A percentile compares a stretch with the other conserved stretches of the same genome.
Conservation (phyloP, 164 flowering plant genomes). For the Dillenia turbinata region DNA sequence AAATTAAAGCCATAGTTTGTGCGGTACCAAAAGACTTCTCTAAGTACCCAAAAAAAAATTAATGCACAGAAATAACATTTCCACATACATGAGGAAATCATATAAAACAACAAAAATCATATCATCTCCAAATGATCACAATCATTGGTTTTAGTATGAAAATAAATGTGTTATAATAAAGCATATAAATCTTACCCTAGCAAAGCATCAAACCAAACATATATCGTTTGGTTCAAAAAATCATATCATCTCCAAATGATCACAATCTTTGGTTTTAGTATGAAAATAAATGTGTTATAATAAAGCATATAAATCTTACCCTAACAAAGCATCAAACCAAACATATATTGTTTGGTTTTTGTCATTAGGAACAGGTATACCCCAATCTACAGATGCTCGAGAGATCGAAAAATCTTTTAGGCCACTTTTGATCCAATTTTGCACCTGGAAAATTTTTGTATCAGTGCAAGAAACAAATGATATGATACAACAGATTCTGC, state of each 20-base stretch:
- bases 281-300: too few relatives aligned
- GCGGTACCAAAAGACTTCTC: too few relatives aligned
- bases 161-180: too few relatives aligned
- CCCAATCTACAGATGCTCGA: constrained; percentile 95
- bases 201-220: constrained; percentile 98
- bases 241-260: too few relatives aligned
- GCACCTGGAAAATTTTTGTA: constrained; percentile 51
- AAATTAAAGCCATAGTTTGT: too few relatives aligned
- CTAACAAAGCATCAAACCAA: constrained; percentile 97
- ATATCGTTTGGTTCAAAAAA: constrained; percentile 66
- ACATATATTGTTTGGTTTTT: constrained; percentile 89
- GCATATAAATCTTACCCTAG: constrained; percentile 53
- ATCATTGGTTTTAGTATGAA: too few relatives aligned
- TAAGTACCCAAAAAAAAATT: too few relatives aligned
- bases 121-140: too few relatives aligned
- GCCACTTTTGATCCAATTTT: constrained; percentile 85
- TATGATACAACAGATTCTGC: not conserved
- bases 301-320: constrained; percentile 36
- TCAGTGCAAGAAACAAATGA: constrained; percentile 2
- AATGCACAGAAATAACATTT: too few relatives aligned
- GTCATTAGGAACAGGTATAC: constrained; percentile 89
- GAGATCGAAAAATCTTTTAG: constrained; percentile 92
- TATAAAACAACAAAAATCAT: too few relatives aligned
- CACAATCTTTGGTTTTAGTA: too few relatives aligned
- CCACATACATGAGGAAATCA: too few relatives aligned